A percentile compares a stretch with the other conserved stretches of the same genome.
phyloP scores from a whole-genome alignment of 2,329 filamentous ascomycete genomes.

The Stagonosporopsis vannaccii region DNA sequence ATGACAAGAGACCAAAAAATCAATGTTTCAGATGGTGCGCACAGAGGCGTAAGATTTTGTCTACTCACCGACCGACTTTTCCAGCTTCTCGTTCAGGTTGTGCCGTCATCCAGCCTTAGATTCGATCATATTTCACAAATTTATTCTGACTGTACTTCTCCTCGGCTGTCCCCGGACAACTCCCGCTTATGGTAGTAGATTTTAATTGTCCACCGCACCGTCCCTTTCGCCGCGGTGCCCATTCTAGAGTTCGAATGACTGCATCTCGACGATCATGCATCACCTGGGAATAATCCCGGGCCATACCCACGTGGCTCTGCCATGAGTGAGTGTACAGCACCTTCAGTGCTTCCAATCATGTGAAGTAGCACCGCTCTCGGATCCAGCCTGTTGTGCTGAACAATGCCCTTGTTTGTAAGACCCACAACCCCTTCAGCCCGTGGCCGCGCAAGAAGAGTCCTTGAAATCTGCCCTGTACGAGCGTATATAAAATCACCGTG shows the following conservation, averaged over 20 bases:
- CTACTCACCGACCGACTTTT: not conserved
- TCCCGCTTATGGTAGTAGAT: not conserved
- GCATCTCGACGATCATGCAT: not conserved
- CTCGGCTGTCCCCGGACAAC: not conserved
- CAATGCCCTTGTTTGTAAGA: not conserved
- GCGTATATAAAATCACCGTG: not conserved
- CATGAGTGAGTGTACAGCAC: not conserved
- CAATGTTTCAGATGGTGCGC: not conserved
- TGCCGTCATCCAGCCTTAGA: not conserved
- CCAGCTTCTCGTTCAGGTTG: not conserved
- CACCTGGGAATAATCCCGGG: not conserved
- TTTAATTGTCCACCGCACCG: not conserved
- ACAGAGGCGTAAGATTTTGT: not conserved
- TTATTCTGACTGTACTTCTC: not conserved
- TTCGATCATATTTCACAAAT: not conserved
- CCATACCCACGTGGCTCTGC: slow-evolving; percentile 4
- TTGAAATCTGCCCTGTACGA: slow-evolving; percentile 1
- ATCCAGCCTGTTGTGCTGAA: not conserved
- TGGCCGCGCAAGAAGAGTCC: not conserved
- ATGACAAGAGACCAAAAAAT: not conserved
- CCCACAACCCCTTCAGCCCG: not conserved
- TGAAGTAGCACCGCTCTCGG: not conserved
- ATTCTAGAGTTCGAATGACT: not conserved
- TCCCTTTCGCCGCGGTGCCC: not conserved
- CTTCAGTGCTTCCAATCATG: not conserved